These are phyloP conservation scores for Nannochloropsis gaditana DNA, from an alignment of 108 stramenopile species.

Conservation along the genomic window DNA sequence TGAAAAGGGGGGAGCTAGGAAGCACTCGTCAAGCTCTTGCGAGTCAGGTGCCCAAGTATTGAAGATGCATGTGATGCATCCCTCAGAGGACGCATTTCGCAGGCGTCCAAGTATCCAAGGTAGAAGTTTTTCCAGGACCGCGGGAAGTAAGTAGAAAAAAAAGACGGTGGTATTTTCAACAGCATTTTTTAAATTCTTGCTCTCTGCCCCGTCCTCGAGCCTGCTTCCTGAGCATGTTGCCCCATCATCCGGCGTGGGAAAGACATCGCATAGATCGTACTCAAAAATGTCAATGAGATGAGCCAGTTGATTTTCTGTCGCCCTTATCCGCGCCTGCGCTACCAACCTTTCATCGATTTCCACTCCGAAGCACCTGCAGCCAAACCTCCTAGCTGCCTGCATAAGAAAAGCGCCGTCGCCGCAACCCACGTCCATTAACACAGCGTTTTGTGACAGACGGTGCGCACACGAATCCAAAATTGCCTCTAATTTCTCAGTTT, in stretches of 20 bases:
- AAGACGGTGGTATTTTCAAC: background rate
- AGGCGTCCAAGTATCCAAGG: background rate
- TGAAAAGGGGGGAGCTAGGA: background rate
- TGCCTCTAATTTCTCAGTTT: background rate
- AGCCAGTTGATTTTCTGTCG: background rate
- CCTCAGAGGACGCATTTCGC: background rate
- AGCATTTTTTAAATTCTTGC: background rate
- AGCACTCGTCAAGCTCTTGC: background rate
- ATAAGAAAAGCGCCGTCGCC: background rate
- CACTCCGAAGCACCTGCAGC: background rate
- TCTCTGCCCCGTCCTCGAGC: too few relatives aligned
- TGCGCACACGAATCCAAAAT: background rate
- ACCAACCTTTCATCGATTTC: background rate
- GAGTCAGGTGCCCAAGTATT: slow-evolving; percentile 17
- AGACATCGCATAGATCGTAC: background rate
- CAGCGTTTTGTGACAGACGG: background rate
- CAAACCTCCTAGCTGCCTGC: background rate
- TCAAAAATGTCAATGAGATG: background rate
- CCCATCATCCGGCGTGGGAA: background rate
- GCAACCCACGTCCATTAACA: background rate
- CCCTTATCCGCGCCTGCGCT: background rate
- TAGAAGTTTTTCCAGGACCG: background rate
- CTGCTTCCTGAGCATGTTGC: too few relatives aligned
- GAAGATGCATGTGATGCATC: slow-evolving; percentile 10
- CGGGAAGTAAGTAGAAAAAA: slow-evolving; percentile 4